Evolutionary conservation across 352 stramenopile genomes (phyloP).

Genomic region (Globisporangium spiculum): DNA sequence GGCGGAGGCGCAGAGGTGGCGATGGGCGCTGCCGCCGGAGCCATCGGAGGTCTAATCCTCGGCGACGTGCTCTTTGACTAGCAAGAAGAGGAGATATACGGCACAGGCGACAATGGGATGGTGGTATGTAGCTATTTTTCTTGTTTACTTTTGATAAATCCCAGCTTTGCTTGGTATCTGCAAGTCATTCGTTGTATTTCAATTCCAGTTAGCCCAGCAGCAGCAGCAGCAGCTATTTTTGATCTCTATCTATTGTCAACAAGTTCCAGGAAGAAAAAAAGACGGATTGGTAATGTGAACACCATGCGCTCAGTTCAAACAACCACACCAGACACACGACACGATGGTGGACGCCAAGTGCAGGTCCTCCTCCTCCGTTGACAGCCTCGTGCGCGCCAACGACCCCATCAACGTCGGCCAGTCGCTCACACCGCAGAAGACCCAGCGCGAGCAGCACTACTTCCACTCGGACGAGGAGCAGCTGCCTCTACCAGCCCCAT

Average conservation of each 20-base stretch:
- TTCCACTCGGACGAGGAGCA: slow-evolving; percentile 23
- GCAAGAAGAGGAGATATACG: background rate
- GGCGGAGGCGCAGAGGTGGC: slow-evolving; percentile 40
- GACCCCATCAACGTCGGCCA: background rate
- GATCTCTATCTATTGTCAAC: background rate
- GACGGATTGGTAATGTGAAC: background rate
- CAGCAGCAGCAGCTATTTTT: slow-evolving; percentile 4
- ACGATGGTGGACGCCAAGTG: slow-evolving; percentile 9
- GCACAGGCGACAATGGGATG: background rate
- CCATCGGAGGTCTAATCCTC: slow-evolving; percentile 69
- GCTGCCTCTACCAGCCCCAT: slow-evolving; percentile 9
- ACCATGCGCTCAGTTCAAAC: background rate
- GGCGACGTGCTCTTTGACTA: slow-evolving; percentile 64
- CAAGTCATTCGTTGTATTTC: background rate
- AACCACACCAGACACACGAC: background rate
- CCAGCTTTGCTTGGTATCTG: background rate
- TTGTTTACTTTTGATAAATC: background rate
- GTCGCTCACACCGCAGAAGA: slow-evolving; percentile 6
- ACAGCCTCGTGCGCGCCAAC: slow-evolving; percentile 5
- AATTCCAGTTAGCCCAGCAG: background rate
- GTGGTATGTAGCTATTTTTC: slow-evolving; percentile 7
- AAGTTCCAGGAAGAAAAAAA: background rate
- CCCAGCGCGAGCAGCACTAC: slow-evolving; percentile 21
- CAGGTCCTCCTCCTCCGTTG: slow-evolving; percentile 3
- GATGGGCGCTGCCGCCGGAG: slow-evolving; percentile 66